Conservation (phyloP, 495 filamentous ascomycete species). For the Trichoderma orchidacearum region DNA sequence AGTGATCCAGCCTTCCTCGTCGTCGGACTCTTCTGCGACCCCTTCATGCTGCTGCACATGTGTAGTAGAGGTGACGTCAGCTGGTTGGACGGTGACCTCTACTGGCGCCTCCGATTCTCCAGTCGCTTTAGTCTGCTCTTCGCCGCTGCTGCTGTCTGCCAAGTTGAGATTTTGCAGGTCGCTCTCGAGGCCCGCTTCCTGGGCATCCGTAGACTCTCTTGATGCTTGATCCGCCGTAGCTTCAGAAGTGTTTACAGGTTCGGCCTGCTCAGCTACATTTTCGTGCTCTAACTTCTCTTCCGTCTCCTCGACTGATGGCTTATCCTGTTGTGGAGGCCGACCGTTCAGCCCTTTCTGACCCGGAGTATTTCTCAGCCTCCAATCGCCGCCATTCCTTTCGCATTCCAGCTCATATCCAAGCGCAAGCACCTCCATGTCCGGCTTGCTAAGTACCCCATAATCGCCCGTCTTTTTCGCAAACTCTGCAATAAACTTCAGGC, state of each 20-base stretch:
- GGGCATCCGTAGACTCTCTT: too few species aligned
- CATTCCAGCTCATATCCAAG: conserved; percentile 85
- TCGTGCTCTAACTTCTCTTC: neutral
- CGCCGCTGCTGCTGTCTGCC: neutral
- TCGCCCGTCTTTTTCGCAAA: conserved; percentile 89
- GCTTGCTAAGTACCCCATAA: conserved; percentile 67
- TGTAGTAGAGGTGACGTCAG: conserved; percentile 3
- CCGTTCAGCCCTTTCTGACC: conserved; percentile 68
- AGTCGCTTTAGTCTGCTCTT: conserved; percentile 2
- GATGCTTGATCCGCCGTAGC: neutral
- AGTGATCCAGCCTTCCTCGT: conserved; percentile 86
- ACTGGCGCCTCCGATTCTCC: conserved; percentile 3
- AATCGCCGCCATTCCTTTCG: conserved; percentile 71
- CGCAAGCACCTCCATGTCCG: conserved; percentile 80
- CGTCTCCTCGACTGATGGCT: conserved; percentile 12
- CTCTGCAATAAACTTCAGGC: conserved; percentile 63
- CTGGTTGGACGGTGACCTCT: neutral
- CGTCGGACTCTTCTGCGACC: conserved; percentile 33
- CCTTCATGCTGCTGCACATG: conserved; percentile 21
- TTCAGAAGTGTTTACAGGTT: neutral
- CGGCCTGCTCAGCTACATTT: neutral
- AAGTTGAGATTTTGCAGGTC: neutral
- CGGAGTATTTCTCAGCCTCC: conserved; percentile 63
- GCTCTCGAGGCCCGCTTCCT: neutral
- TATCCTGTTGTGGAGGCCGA: conserved; percentile 35